Evolutionary conservation across 2,329 filamentous ascomycete genomes (phyloP).

Genomic region (Elsinoe australis): DNA sequence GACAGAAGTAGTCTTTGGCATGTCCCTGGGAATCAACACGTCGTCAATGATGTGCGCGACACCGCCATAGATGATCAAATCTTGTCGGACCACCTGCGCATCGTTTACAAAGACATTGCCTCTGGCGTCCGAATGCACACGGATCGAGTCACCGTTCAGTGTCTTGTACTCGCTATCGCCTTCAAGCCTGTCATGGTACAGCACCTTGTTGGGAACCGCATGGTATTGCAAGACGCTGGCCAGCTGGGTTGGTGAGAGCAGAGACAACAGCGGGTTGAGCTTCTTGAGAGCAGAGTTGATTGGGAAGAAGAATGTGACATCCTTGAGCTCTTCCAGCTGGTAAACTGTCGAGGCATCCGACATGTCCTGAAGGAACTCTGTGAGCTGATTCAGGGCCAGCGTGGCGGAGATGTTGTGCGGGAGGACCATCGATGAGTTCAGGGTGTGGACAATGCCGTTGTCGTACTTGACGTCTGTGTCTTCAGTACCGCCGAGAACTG

Average conservation of each 20-base stretch:
- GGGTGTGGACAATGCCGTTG: conserved; percentile 19
- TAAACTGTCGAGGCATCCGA: conserved; percentile 17
- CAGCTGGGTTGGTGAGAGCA: conserved; percentile 18
- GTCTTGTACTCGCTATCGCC: conserved; percentile 14
- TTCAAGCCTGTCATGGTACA: conserved; percentile 18
- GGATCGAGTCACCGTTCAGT: conserved; percentile 9
- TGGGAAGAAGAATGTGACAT: conserved; percentile 22
- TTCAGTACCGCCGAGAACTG: conserved; percentile 20
- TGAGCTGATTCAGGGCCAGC: conserved; percentile 18
- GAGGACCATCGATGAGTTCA: conserved; percentile 21
- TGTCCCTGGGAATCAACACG: conserved; percentile 8
- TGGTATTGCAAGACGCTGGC: conserved; percentile 20
- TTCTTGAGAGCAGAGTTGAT: conserved; percentile 19
- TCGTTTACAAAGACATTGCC: conserved; percentile 19
- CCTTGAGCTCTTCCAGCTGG: conserved; percentile 17
- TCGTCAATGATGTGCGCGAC: conserved; percentile 21
- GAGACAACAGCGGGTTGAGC: conserved; percentile 13
- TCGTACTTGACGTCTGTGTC: conserved; percentile 16
- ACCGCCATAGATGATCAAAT: conserved; percentile 22
- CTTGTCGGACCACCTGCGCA: conserved; percentile 18
- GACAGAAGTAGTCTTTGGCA: conserved; percentile 8
- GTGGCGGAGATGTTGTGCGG: conserved; percentile 23
- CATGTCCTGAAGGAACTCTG: conserved; percentile 19
- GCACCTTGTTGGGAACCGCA: conserved; percentile 19
- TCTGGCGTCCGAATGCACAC: conserved; percentile 5